A percentile compares a stretch with the other conserved stretches of the same genome.
Conservation (phyloP, 352 stramenopile species). For the Globisporangium abappressorium region DNA sequence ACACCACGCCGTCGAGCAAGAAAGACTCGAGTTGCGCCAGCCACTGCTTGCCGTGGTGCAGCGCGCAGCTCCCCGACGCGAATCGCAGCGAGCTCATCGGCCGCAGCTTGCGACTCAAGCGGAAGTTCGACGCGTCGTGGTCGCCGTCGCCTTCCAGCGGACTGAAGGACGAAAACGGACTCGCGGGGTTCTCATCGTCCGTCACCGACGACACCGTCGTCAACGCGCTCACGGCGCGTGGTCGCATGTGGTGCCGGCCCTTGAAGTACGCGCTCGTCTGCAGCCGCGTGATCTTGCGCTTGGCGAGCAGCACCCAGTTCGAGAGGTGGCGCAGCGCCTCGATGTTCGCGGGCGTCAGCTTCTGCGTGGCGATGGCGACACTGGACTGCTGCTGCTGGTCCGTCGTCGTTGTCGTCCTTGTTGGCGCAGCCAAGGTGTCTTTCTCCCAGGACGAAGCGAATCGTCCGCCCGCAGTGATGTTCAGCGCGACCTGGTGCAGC, state of each 20-base stretch:
- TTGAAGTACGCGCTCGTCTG: constrained; percentile 36
- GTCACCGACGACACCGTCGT: constrained; percentile 26
- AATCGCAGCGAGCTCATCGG: constrained; percentile 82
- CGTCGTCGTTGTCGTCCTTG: background rate
- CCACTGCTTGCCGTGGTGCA: constrained; percentile 59
- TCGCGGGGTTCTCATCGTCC: constrained; percentile 15
- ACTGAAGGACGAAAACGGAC: constrained; percentile 10
- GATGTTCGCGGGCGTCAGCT: constrained; percentile 61
- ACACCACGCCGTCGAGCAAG: constrained; percentile 48
- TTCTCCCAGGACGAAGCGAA: constrained; percentile 23
- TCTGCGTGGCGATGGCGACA: constrained; percentile 13
- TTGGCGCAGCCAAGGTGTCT: background rate
- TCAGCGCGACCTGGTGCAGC: constrained; percentile 46
- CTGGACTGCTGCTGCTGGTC: background rate
- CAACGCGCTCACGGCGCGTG: constrained; percentile 46
- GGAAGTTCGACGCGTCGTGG: constrained; percentile 45
- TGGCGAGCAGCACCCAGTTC: constrained; percentile 78
- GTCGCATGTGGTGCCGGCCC: constrained; percentile 20
- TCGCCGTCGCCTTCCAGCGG: constrained; percentile 22
- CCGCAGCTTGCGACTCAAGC: constrained; percentile 67
- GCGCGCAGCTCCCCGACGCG: constrained; percentile 52
- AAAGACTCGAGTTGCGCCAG: constrained; percentile 72
- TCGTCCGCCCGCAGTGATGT: constrained; percentile 43
- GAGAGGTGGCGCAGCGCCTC: constrained; percentile 70
- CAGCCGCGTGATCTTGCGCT: constrained; percentile 63